Conservation (phyloP, 352 stramenopile species). For the Globisporangium lucens region DNA sequence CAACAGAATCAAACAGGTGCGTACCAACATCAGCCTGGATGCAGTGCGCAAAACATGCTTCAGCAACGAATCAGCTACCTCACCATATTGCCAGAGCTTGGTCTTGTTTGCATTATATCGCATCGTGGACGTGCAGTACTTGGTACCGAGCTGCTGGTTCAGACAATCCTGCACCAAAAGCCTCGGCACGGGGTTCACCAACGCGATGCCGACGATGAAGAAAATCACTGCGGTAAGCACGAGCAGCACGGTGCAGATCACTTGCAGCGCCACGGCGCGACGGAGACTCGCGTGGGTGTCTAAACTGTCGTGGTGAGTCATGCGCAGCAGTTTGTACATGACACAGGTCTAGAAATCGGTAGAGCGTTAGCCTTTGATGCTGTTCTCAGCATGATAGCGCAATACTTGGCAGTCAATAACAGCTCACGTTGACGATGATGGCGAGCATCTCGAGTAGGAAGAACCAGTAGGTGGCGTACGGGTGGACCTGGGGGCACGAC, state of each 20-base stretch:
- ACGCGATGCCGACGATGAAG: slow-evolving; percentile 20
- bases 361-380: no score
- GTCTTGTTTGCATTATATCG: slow-evolving; percentile 26
- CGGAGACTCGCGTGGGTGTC: slow-evolving; percentile 12
- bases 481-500: slow-evolving; percentile 24
- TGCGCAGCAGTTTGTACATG: slow-evolving; percentile 29
- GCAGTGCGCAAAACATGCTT: neutral
- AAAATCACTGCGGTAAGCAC: slow-evolving; percentile 22
- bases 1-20: no score
- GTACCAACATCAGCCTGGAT: no score
- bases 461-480: slow-evolving; percentile 33
- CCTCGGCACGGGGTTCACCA: slow-evolving; percentile 7
- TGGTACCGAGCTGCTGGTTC: slow-evolving; percentile 23
- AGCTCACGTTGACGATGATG: slow-evolving; percentile 32
- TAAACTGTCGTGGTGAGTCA: neutral
- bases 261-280: slow-evolving; percentile 23
- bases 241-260: slow-evolving; percentile 20
- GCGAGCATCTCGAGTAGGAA: slow-evolving; percentile 37
- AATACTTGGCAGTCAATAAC: no score
- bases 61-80: neutral
- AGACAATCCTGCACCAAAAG: slow-evolving; percentile 26
- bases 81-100: slow-evolving; percentile 49
- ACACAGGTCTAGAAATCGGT: slow-evolving; percentile 25
- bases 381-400: no score
- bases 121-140: slow-evolving; percentile 40